Percentiles rank a stretch among this genome's conserved stretches.
Evolutionary conservation across 208 protist genomes (phyloP).

Genomic region (Trypanosoma theileri): DNA sequence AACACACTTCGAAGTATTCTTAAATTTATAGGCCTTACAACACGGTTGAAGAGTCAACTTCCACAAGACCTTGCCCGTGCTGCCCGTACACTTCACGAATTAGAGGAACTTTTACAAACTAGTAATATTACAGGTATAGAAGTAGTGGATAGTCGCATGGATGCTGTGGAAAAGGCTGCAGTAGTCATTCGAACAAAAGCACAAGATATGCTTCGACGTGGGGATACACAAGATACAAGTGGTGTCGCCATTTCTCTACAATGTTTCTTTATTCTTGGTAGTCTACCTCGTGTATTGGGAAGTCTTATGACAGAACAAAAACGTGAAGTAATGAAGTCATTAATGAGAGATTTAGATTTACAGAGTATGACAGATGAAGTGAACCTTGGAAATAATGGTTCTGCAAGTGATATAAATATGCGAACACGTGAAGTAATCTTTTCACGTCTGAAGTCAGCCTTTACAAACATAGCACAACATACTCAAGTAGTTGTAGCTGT

Average conservation of each 20-base stretch:
- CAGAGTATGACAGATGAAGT: slow-evolving; percentile 51
- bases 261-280: slow-evolving; percentile 60
- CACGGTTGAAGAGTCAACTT: slow-evolving; percentile 39
- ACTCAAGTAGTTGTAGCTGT: slow-evolving; percentile 59
- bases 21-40: slow-evolving; percentile 52
- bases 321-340: slow-evolving; percentile 57
- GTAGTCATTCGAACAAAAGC: slow-evolving; percentile 47
- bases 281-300: slow-evolving; percentile 46
- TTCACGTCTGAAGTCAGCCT: slow-evolving; percentile 46
- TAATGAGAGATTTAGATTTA: slow-evolving; percentile 66
- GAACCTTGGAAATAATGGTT: slow-evolving; percentile 11
- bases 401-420: slow-evolving; percentile 16
- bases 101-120: slow-evolving; percentile 58
- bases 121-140: slow-evolving; percentile 46
- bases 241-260: slow-evolving; percentile 61
- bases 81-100: slow-evolving; percentile 60
- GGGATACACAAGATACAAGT: not conserved
- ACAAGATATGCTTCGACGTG: slow-evolving; percentile 46
- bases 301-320: slow-evolving; percentile 77
- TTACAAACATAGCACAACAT: slow-evolving; percentile 56
- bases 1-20: slow-evolving; percentile 51
- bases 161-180: slow-evolving; percentile 43
- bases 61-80: slow-evolving; percentile 48
- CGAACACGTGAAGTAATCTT: slow-evolving; percentile 45
- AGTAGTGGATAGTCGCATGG: slow-evolving; percentile 59